Percentiles rank a stretch among this genome's conserved stretches.
Conservation (phyloP, 2,329 filamentous ascomycete genomes). For the Fusarium floridanum region DNA sequence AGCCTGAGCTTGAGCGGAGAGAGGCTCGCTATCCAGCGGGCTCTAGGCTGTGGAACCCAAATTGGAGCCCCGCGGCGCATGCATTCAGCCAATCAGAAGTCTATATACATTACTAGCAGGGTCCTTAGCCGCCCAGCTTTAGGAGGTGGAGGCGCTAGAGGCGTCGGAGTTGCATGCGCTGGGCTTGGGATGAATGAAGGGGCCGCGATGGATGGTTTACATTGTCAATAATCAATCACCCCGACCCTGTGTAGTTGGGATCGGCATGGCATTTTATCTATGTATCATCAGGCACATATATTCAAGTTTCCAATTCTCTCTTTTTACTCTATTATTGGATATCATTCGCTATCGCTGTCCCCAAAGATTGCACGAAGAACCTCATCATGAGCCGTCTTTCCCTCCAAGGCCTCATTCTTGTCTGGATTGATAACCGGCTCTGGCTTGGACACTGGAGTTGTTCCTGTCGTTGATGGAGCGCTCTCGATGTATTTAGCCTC, state of each 20-base stretch:
- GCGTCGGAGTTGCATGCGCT: constrained; percentile 37
- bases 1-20: constrained; percentile 36
- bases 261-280: not conserved
- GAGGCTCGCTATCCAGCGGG: constrained; percentile 30
- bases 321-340: not conserved
- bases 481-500: constrained; percentile 34
- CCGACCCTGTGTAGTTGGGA: not conserved
- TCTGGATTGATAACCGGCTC: constrained; percentile 70
- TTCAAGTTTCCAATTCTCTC: not conserved
- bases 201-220: not conserved
- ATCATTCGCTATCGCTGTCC: constrained; percentile 78
- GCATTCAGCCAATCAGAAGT: constrained; percentile 31
- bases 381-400: constrained; percentile 79
- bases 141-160: constrained; percentile 37
- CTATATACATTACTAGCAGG: constrained; percentile 15
- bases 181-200: constrained; percentile 31
- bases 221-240: constrained; percentile 5
- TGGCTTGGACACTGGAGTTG: constrained; percentile 11
- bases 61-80: constrained; percentile 43
- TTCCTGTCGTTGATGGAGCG: constrained; percentile 2
- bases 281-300: not conserved
- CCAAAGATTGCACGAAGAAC: constrained; percentile 96
- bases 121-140: constrained; percentile 42
- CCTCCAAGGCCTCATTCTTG: constrained; percentile 76
- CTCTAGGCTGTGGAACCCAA: constrained; percentile 40